A percentile compares a stretch with the other conserved stretches of the same genome.
Conservation (phyloP, 78 protist species). For the Cyanophora paradoxa region DNA sequence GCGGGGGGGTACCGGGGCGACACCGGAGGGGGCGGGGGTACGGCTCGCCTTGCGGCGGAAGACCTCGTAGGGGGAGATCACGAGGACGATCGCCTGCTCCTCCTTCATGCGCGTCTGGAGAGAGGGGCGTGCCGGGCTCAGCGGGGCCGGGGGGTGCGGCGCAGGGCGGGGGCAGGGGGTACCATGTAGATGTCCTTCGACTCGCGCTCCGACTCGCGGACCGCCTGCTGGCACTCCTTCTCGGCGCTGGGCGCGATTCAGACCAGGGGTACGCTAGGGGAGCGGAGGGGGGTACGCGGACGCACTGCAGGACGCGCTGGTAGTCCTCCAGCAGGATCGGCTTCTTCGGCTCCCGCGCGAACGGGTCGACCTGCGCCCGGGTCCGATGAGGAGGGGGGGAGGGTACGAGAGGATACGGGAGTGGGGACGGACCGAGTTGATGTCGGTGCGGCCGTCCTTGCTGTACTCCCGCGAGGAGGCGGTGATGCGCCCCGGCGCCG, state of each 20-base stretch:
- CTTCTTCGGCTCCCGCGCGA: conserved; percentile 8
- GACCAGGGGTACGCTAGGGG: too few species aligned
- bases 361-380: conserved; percentile 13
- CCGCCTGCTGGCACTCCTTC: not conserved
- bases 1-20: too few species aligned
- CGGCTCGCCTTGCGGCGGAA: too few species aligned
- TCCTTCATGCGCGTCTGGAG: not conserved
- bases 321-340: conserved; percentile 6
- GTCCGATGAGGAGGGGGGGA: too few species aligned
- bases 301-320: not conserved
- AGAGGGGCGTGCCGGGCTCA: not conserved
- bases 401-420: too few species aligned
- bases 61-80: conserved; percentile 21
- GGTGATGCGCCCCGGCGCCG: conserved; percentile 18
- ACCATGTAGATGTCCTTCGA: not conserved
- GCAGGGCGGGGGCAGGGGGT: too few species aligned
- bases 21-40: too few species aligned
- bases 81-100: not conserved
- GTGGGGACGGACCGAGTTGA: too few species aligned
- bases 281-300: too few species aligned
- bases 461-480: not conserved
- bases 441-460: not conserved
- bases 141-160: too few species aligned
- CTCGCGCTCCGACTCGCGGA: not conserved
- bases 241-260: too few species aligned